A percentile compares a stretch with the other conserved stretches of the same genome.
Conservation (phyloP, 2,329 filamentous ascomycete genomes). For the Penicillium hesseltinei region DNA sequence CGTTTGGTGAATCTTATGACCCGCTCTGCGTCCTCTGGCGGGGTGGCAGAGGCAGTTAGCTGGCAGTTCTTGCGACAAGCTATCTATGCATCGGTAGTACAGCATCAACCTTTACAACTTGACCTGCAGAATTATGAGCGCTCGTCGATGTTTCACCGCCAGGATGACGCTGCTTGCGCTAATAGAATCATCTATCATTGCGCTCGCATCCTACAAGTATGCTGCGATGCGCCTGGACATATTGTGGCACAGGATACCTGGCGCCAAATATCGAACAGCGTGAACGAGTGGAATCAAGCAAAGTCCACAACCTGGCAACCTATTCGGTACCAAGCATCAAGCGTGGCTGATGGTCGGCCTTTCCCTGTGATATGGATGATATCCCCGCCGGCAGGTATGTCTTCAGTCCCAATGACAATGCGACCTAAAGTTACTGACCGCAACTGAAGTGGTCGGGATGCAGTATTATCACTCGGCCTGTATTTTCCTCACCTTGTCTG, state of each 20-base stretch:
- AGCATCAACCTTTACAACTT: conserved; percentile 39
- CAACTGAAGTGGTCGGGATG: conserved; percentile 33
- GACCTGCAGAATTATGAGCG: conserved; percentile 40
- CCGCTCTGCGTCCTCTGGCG: conserved; percentile 40
- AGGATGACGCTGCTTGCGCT: conserved; percentile 40
- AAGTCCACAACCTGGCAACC: conserved; percentile 36
- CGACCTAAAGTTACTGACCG: not conserved
- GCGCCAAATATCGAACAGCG: conserved; percentile 24
- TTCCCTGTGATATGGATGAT: conserved; percentile 41
- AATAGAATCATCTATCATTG: conserved; percentile 43
- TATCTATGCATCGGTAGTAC: conserved; percentile 42
- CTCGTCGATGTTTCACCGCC: conserved; percentile 38
- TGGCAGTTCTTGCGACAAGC: conserved; percentile 46
- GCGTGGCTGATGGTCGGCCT: conserved; percentile 23
- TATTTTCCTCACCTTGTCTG: conserved; percentile 32
- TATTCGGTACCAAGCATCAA: conserved; percentile 30
- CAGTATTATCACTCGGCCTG: conserved; percentile 40
- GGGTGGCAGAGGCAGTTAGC: conserved; percentile 42
- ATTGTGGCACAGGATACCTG: conserved; percentile 25
- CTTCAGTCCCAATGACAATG: not conserved
- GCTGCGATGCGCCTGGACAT: conserved; percentile 21
- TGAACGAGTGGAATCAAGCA: conserved; percentile 32
- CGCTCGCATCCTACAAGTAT: conserved; percentile 37
- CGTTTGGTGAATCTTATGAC: conserved; percentile 41
- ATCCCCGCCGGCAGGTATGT: conserved; percentile 35